These are phyloP conservation scores for Cryptococcus floricola DNA, from an alignment of 1,284 basidiomycete genomes.

Conservation along the genomic window DNA sequence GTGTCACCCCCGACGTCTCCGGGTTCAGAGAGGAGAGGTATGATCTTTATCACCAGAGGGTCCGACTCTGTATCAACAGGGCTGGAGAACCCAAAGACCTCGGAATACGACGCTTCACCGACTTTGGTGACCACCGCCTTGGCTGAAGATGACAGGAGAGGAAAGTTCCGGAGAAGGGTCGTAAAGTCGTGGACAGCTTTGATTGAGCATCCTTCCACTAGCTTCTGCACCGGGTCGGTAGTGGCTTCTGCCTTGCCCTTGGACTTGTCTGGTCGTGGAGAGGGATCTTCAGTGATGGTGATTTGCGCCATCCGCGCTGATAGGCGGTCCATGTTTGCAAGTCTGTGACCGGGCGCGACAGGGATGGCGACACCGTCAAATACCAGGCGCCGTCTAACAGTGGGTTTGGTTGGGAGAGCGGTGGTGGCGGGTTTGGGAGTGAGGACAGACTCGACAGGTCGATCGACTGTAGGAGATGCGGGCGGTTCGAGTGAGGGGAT, in stretches of 20 bases:
- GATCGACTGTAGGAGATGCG: neutral
- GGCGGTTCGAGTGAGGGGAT: too few species aligned
- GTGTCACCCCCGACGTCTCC: neutral
- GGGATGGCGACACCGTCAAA: slow-evolving; percentile 19
- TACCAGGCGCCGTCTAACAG: neutral
- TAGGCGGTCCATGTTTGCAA: neutral
- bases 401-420: neutral
- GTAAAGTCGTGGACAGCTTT: slow-evolving; percentile 4
- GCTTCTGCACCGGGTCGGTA: neutral
- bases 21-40: slow-evolving; percentile 15
- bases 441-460: too few species aligned
- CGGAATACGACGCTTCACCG: slow-evolving; percentile 94
- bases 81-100: slow-evolving; percentile 77
- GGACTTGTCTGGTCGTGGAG: neutral
- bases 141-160: slow-evolving; percentile 1
- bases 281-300: neutral
- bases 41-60: slow-evolving; percentile 30
- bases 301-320: slow-evolving; percentile 1
- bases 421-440: too few species aligned
- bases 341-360: neutral
- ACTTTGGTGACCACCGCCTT: slow-evolving; percentile 62
- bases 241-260: neutral
- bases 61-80: neutral
- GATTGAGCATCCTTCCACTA: slow-evolving; percentile 4
- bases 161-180: slow-evolving; percentile 2